Evolutionary conservation across 2,329 filamentous ascomycete species (phyloP).

Genomic region (Talaromyces piceae): DNA sequence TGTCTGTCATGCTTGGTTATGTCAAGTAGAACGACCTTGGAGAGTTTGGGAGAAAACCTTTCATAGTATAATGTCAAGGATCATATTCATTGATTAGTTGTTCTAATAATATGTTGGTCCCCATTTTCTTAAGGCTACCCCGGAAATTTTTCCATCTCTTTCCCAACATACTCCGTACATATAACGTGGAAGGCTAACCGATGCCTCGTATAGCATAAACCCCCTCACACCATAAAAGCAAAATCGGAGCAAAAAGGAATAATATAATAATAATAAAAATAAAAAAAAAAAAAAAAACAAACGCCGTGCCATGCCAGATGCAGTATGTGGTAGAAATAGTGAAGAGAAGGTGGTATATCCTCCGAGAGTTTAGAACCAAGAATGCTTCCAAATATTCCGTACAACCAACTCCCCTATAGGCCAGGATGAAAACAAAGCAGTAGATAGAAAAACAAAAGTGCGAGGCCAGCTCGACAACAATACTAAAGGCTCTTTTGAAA

Average conservation of each 20-base stretch:
- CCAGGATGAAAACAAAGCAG: neutral
- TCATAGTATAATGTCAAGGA: neutral
- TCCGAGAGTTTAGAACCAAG: neutral
- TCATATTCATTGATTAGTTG: neutral
- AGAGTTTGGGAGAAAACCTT: neutral
- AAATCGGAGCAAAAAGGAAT: too few relatives aligned
- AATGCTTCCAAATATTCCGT: slow-evolving; percentile 6
- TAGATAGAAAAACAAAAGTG: neutral
- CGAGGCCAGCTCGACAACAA: slow-evolving; percentile 11
- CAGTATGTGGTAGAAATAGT: slow-evolving; percentile 6
- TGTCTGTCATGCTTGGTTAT: too few relatives aligned
- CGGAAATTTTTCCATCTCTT: neutral
- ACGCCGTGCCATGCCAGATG: slow-evolving; percentile 12
- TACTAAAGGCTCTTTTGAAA: neutral
- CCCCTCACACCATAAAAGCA: neutral
- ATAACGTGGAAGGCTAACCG: neutral
- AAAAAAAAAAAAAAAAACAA: slow-evolving; percentile 1
- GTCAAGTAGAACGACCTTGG: too few relatives aligned
- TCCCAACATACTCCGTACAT: too few relatives aligned
- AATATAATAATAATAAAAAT: neutral
- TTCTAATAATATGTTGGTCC: neutral
- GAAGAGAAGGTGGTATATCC: slow-evolving; percentile 6
- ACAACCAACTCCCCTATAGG: slow-evolving; percentile 6
- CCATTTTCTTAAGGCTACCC: neutral
- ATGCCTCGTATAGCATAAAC: neutral